Conservation (phyloP, 2,329 filamentous ascomycete genomes). For the Aureobasidium namibiae region DNA sequence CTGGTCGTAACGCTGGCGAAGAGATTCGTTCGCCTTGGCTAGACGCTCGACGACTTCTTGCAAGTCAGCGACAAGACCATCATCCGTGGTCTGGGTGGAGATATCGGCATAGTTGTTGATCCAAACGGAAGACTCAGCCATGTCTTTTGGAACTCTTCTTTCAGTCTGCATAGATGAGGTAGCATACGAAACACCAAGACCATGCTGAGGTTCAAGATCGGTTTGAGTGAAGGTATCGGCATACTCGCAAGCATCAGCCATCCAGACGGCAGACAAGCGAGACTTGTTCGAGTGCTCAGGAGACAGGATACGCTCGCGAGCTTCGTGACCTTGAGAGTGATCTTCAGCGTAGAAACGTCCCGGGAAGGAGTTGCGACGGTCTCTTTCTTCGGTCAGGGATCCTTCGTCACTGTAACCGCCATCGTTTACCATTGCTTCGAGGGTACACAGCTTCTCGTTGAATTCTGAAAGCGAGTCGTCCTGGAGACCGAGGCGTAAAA, state of each 20-base stretch:
- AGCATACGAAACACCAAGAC: not conserved
- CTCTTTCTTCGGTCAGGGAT: not conserved
- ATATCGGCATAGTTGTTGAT: not conserved
- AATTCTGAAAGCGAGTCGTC: constrained; percentile 12
- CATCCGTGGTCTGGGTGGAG: constrained; percentile 14
- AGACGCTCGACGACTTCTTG: constrained; percentile 24
- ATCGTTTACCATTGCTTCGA: constrained; percentile 7
- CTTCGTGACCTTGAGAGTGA: not conserved
- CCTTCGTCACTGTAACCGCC: not conserved
- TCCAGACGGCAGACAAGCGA: constrained; percentile 2
- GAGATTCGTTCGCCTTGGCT: constrained; percentile 23
- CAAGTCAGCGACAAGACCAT: constrained; percentile 22
- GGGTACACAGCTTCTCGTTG: constrained; percentile 16
- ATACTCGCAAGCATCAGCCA: not conserved
- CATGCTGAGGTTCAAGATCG: not conserved
- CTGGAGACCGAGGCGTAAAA: constrained; percentile 23
- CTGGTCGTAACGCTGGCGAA: constrained; percentile 26
- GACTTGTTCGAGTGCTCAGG: constrained; percentile 3
- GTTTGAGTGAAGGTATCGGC: constrained; percentile 2
- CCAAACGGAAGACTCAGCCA: constrained; percentile 6
- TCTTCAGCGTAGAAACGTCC: not conserved
- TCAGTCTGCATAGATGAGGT: not conserved
- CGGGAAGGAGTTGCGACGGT: constrained; percentile 1
- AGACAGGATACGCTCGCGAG: not conserved
- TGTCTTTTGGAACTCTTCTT: not conserved